A percentile compares a stretch with the other conserved stretches of the same genome.
Conservation (phyloP, 192 early-diverging fungal genomes). For the Backusella morwellensis region DNA sequence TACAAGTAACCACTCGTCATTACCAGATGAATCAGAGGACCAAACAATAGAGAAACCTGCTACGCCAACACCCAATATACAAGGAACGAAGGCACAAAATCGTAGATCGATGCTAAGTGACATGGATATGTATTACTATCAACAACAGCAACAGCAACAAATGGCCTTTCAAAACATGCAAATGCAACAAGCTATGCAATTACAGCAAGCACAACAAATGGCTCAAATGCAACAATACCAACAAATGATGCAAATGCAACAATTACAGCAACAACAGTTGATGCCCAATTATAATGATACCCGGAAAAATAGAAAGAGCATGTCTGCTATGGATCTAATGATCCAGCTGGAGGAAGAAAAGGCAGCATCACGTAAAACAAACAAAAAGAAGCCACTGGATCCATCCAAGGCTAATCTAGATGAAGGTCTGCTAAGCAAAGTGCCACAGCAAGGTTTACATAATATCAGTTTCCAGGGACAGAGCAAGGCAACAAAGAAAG, state of each 20-base stretch:
- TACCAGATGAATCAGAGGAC: neutral
- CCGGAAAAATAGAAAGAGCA: conserved; percentile 14
- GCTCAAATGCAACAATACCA: conserved; percentile 31
- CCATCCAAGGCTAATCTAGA: conserved; percentile 24
- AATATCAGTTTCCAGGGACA: conserved; percentile 33
- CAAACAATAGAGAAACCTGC: neutral
- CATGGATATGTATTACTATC: conserved; percentile 19
- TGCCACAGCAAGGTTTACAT: conserved; percentile 23
- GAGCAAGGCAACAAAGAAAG: neutral
- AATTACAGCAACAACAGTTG: neutral
- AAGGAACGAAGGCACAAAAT: neutral
- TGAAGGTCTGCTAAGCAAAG: conserved; percentile 29
- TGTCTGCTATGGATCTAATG: conserved; percentile 37
- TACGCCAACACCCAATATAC: neutral
- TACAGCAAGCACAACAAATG: conserved; percentile 23
- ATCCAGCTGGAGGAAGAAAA: conserved; percentile 34
- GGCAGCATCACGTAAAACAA: neutral
- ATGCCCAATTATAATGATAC: neutral
- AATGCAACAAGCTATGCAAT: conserved; percentile 6
- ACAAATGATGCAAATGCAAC: conserved; percentile 12
- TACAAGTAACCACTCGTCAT: neutral
- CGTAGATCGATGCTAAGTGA: conserved; percentile 20
- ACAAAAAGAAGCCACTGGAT: conserved; percentile 21
- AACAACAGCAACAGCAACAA: conserved; percentile 21
- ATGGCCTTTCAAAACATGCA: neutral